phyloP scores from a whole-genome alignment of 148 eudicot genomes.

The Dianthus caryophyllus region DNA sequence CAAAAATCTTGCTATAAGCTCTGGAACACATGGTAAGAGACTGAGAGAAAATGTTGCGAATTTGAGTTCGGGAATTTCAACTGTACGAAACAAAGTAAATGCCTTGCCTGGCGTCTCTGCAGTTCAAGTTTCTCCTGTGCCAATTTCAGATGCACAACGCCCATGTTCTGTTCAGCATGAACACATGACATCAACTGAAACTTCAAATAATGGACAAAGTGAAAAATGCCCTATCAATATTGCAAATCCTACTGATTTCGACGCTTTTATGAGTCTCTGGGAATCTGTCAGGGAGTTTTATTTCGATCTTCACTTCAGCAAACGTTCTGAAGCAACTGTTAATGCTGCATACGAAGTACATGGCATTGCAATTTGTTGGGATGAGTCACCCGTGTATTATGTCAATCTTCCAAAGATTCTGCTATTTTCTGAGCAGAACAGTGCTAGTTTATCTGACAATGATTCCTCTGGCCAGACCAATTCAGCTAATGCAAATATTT shows the following conservation, averaged over 20 bases:
- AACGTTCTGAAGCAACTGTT: constrained; percentile 52
- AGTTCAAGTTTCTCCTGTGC: constrained; percentile 20
- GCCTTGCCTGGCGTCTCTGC: constrained; percentile 19
- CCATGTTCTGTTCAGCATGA: constrained; percentile 21
- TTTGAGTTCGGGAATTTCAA: constrained; percentile 27
- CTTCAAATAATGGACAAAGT: constrained; percentile 16
- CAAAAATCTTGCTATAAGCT: constrained; percentile 24
- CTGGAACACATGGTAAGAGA: constrained; percentile 17
- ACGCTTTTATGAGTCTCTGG: constrained; percentile 79
- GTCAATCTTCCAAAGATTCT: constrained; percentile 76
- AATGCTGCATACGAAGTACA: constrained; percentile 61
- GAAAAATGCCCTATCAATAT: constrained; percentile 70
- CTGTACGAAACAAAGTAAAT: constrained; percentile 26
- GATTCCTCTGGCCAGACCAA: constrained; percentile 27
- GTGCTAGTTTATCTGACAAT: constrained; percentile 15
- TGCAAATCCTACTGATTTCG: constrained; percentile 53
- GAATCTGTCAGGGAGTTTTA: constrained; percentile 56
- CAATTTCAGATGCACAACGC: constrained; percentile 17
- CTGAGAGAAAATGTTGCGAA: constrained; percentile 19
- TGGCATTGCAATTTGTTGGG: constrained; percentile 93
- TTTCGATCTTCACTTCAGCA: constrained; percentile 85
- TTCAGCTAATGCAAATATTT: constrained; percentile 29
- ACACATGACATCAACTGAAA: constrained; percentile 18
- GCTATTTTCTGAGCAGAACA: constrained; percentile 33
- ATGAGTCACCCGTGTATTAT: constrained; percentile 76